phyloP scores from a whole-genome alignment of 2,329 filamentous ascomycete genomes.

The Sclerotinia nivalis region DNA sequence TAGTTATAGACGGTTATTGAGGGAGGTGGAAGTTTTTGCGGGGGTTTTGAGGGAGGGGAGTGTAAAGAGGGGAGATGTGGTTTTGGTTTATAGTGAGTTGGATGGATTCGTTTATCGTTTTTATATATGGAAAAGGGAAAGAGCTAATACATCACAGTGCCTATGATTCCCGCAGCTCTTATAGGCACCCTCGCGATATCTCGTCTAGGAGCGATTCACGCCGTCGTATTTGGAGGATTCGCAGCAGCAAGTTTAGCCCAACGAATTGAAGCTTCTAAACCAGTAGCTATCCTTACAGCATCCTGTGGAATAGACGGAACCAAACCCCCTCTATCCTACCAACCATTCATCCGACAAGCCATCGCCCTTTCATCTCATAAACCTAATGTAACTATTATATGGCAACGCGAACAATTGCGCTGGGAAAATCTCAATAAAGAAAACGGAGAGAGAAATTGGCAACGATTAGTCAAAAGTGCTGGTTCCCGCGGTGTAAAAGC shows the following conservation, averaged over 20 bases:
- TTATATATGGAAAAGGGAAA: constrained; percentile 17
- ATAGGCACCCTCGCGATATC: constrained; percentile 81
- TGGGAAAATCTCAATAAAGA: constrained; percentile 71
- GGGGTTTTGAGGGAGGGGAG: constrained; percentile 81
- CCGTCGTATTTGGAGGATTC: constrained; percentile 93
- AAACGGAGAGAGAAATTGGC: constrained; percentile 78
- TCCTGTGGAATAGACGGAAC: constrained; percentile 88
- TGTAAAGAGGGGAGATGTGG: constrained; percentile 79
- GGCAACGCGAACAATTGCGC: constrained; percentile 75
- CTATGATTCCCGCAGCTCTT: constrained; percentile 90
- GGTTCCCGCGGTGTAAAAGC: constrained; percentile 66
- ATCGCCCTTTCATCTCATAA: constrained; percentile 68
- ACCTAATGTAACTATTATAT: constrained; percentile 72
- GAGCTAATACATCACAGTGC: constrained; percentile 59
- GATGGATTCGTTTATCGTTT: too few species aligned
- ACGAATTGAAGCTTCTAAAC: constrained; percentile 79
- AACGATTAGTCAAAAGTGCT: constrained; percentile 71
- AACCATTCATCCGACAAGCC: constrained; percentile 73
- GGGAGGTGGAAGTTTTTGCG: constrained; percentile 79
- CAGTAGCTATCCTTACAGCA: constrained; percentile 77
- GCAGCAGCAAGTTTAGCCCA: constrained; percentile 79
- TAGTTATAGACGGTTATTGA: constrained; percentile 73
- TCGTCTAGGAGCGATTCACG: constrained; percentile 82
- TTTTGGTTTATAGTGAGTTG: constrained; percentile 79
- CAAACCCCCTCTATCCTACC: constrained; percentile 78